A percentile compares a stretch with the other conserved stretches of the same genome.
These are phyloP conservation scores for Trichoderma arundinaceum DNA, from an alignment of 2,329 filamentous ascomycete species.

Conservation along the genomic window DNA sequence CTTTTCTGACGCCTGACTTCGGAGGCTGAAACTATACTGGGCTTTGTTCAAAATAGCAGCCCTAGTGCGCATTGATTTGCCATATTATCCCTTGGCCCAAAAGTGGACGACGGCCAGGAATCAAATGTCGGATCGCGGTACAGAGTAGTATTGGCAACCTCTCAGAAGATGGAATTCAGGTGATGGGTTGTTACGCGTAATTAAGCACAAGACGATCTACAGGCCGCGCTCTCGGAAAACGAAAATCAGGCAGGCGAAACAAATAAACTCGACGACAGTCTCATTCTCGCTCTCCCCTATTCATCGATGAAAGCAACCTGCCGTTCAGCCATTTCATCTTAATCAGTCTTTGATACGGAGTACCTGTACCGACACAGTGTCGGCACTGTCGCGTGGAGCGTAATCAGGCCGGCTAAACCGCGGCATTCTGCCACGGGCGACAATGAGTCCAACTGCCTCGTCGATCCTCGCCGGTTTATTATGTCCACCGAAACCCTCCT, in stretches of 20 bases:
- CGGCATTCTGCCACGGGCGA: background rate
- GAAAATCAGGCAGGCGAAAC: slow-evolving; percentile 9
- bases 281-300: slow-evolving; percentile 20
- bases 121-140: slow-evolving; percentile 20
- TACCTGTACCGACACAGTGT: slow-evolving; percentile 17
- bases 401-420: slow-evolving; percentile 10
- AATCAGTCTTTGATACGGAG: slow-evolving; percentile 17
- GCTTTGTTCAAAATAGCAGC: slow-evolving; percentile 9
- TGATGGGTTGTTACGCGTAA: slow-evolving; percentile 16
- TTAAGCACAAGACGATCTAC: slow-evolving; percentile 22
- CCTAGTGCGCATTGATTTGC: slow-evolving; percentile 22
- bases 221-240: slow-evolving; percentile 9
- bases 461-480: slow-evolving; percentile 26
- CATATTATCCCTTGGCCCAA: slow-evolving; percentile 12
- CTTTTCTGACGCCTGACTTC: slow-evolving; percentile 4
- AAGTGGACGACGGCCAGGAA: background rate
- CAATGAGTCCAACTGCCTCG: slow-evolving; percentile 24
- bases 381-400: slow-evolving; percentile 2
- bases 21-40: slow-evolving; percentile 22
- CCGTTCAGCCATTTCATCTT: slow-evolving; percentile 23
- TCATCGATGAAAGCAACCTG: background rate
- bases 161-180: slow-evolving; percentile 5
- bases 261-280: slow-evolving; percentile 7
- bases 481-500: slow-evolving; percentile 14
- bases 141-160: slow-evolving; percentile 8